Conservation (phyloP, 2,329 filamentous ascomycete genomes). For the Cytospora schulzeri region DNA sequence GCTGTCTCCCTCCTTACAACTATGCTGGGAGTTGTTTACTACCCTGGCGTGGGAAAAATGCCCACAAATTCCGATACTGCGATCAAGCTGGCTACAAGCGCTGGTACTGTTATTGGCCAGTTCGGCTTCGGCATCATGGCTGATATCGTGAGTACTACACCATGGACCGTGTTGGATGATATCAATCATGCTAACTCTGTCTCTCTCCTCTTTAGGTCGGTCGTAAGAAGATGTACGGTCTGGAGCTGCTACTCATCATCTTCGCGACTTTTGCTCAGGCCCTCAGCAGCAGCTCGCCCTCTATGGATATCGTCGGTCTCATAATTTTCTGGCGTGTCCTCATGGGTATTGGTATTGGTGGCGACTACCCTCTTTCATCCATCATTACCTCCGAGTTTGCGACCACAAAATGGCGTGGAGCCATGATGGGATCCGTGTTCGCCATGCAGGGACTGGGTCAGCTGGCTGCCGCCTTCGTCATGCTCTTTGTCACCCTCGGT, state of each 20-base stretch:
- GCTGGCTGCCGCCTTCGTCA: constrained; percentile 72
- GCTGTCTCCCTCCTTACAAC: constrained; percentile 71
- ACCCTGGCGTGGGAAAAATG: constrained; percentile 59
- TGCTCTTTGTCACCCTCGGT: constrained; percentile 72
- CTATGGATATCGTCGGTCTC: constrained; percentile 64
- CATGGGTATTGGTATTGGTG: constrained; percentile 72
- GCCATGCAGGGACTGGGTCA: constrained; percentile 87
- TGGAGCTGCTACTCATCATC: constrained; percentile 80
- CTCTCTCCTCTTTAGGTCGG: constrained; percentile 30
- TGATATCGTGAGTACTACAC: constrained; percentile 47
- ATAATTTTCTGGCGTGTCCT: constrained; percentile 82
- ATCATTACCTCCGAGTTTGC: constrained; percentile 89
- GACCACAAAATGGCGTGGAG: constrained; percentile 81
- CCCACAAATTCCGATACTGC: constrained; percentile 72
- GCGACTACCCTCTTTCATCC: constrained; percentile 79
- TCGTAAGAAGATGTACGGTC: constrained; percentile 66
- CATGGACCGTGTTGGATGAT: neutral
- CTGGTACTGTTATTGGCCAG: constrained; percentile 82
- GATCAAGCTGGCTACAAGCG: constrained; percentile 83
- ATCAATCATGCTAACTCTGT: neutral
- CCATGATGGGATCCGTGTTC: constrained; percentile 86
- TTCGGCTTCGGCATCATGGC: constrained; percentile 78
- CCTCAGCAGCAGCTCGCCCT: constrained; percentile 63
- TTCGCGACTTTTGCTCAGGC: constrained; percentile 75
- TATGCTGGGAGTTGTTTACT: constrained; percentile 82